Base-by-base conservation (phyloP, 495 filamentous ascomycete species). In the Neurospora sp. region DNA sequence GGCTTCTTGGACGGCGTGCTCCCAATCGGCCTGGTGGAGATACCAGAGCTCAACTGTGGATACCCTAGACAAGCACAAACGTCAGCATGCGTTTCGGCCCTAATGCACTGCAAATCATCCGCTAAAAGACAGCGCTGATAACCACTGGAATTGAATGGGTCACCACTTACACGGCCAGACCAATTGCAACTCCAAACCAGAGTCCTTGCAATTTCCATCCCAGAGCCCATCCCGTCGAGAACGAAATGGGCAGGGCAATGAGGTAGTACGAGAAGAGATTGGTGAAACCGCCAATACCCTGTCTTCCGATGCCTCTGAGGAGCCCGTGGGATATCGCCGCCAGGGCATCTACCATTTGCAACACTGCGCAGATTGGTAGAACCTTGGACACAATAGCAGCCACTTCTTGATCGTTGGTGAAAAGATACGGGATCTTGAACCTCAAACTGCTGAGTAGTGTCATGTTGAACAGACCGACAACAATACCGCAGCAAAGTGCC, bases 261-360 rank as follows among this genome's bases (percentile, higher is more conserved):
- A 84, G 87, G 82, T 96, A 96, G 81, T 95, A 96, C 40, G 89
- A 90, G 75, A 92, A 88, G 0, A 96, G 76, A 73, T 91, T 92
- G 31, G 93, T 88, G 76, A 90, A 94, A 3, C 92, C 91, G 4
- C 93, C 93, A 41, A 96, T 85, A 70, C 91, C 88, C 77, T 96
- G 93, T 54, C 90, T 84, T 1, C 93, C 93, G 31, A 93, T 84
- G 9, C 93, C 93, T 20, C 93, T 85, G 23, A 96, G 83, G 18
- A 94, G 84, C 20, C 93, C 93, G 75, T 93, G 92, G 75, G 89
- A 92, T 74, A 88, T 91, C 14, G 89, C 84, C 0, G 92, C 89
- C n/a, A 94, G 76, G 0, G 91, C 86, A 76, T 96, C 93, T 73
- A 93, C 92, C 2, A 93, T 84, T 79, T 96, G 93, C 80, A 94